Base-by-base conservation (phyloP, 805 yeast species). In the Kodamaea restingae region DNA sequence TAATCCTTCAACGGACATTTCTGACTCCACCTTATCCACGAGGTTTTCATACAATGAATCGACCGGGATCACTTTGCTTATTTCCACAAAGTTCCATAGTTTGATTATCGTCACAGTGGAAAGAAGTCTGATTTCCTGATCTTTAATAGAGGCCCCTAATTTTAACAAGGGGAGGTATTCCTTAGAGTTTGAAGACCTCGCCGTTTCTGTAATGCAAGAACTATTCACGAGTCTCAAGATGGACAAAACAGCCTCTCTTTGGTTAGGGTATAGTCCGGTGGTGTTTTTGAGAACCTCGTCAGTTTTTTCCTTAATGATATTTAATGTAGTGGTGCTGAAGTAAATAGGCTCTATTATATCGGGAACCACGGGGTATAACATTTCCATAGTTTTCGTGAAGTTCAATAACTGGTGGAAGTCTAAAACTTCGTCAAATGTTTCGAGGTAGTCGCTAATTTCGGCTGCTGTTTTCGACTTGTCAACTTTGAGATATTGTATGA, bases 21-120 rank as follows among this genome's bases (percentile, higher is more conserved):
- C 20, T 3, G 38, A 20, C 12, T 33, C 35, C n/a, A 33, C 18
- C 15, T 38, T n/a, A 4, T 33, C 29, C 15, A 33, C 24, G 21
- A 38, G 18, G 12, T 14, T 38, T 27, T 32, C 41, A 20, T 25
- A 32, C 20, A 38, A 18, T 4, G 15, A 21, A 14, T 39, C 38
- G 3, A 46, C 36, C 1, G 29, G 34, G n/a, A 49, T 26, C 9
- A 34, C 38, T 15, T 29, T 39, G 15, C 33, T 24, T 24, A 66
- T 54, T 30, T 70, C 63, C 0, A 74, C 56, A 40, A 71, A 66
- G 36, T 71, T 70, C 84, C 84, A 80, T 2, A 78, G 56, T 52
- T 81, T 81, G 5, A 77, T 58, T n/a, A 78, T 49, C 3, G 73
- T 72, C 27, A 78, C 50, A 0, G 73, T 63, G 0, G 80, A 60